Conservation (phyloP, 2,329 filamentous ascomycete genomes). For the Anisogramma anomala region DNA sequence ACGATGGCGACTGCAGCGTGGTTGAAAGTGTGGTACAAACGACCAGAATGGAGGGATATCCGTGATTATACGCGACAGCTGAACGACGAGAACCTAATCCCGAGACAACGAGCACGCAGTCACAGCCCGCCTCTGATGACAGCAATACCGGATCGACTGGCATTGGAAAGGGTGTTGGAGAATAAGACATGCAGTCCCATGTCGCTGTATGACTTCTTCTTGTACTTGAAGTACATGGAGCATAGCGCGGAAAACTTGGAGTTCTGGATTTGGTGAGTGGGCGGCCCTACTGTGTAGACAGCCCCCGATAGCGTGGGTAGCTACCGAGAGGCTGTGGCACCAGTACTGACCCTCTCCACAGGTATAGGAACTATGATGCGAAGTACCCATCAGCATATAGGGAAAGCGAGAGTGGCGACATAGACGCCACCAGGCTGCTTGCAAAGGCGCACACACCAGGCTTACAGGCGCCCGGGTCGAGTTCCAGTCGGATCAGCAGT, state of each 20-base stretch:
- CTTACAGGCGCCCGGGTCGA: background rate
- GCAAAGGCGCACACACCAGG: background rate
- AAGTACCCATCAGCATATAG: constrained; percentile 17
- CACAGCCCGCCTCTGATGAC: constrained; percentile 22
- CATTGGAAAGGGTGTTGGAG: constrained; percentile 33
- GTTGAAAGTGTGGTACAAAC: constrained; percentile 32
- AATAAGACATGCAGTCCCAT: constrained; percentile 39
- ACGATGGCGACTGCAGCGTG: constrained; percentile 23
- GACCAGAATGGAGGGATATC: constrained; percentile 37
- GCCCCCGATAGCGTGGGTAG: background rate
- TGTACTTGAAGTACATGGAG: constrained; percentile 40
- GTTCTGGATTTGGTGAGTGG: constrained; percentile 36
- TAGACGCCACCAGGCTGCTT: background rate
- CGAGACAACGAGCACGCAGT: constrained; percentile 6
- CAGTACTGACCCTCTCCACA: constrained; percentile 15
- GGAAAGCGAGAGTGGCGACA: background rate
- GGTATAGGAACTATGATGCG: constrained; percentile 34
- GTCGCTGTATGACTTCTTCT: constrained; percentile 39
- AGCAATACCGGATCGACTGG: constrained; percentile 28
- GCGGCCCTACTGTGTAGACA: background rate
- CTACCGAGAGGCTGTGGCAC: background rate
- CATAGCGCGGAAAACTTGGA: constrained; percentile 37
- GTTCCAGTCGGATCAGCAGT: background rate
- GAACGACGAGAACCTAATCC: constrained; percentile 17
- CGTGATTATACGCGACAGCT: constrained; percentile 31